Conservation (phyloP, 805 yeast genomes). For the Candida namnaoensis region DNA sequence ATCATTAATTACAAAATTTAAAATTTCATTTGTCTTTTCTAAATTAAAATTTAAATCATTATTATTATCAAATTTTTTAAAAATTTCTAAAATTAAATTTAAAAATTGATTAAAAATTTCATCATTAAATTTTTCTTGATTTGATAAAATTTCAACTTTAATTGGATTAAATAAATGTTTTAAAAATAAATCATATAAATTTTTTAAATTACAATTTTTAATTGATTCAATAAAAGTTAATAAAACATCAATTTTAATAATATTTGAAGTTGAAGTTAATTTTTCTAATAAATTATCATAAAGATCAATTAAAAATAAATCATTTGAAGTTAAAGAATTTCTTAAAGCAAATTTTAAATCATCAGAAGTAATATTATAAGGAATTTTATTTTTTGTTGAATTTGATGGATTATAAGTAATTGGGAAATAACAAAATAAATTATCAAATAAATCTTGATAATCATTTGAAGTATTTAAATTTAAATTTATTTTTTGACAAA, state of each 20-base stretch:
- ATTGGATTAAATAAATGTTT: slow-evolving; percentile 61
- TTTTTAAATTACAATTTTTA: slow-evolving; percentile 55
- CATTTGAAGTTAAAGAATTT: slow-evolving; percentile 50
- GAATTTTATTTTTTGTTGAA: slow-evolving; percentile 43
- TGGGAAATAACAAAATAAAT: slow-evolving; percentile 92
- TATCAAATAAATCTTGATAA: slow-evolving; percentile 72
- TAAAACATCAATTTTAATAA: slow-evolving; percentile 68
- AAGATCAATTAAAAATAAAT: slow-evolving; percentile 60
- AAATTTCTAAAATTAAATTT: slow-evolving; percentile 33
- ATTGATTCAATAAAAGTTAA: slow-evolving; percentile 52
- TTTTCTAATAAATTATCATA: slow-evolving; percentile 76
- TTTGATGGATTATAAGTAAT: slow-evolving; percentile 90
- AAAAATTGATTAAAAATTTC: slow-evolving; percentile 30
- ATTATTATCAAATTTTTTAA: slow-evolving; percentile 31
- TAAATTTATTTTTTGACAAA: slow-evolving; percentile 39
- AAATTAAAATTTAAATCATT: slow-evolving; percentile 24
- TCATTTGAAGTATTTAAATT: slow-evolving; percentile 28
- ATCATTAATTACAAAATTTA: no score
- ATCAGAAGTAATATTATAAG: slow-evolving; percentile 69
- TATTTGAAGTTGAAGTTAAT: slow-evolving; percentile 63
- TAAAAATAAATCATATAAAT: slow-evolving; percentile 22
- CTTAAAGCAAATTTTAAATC: slow-evolving; percentile 61
- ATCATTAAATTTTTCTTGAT: slow-evolving; percentile 41
- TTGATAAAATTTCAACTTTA: slow-evolving; percentile 83
- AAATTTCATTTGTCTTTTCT: no score